phyloP scores from a whole-genome alignment of 345 rosid genomes.

The Anastatica hierochuntica region DNA sequence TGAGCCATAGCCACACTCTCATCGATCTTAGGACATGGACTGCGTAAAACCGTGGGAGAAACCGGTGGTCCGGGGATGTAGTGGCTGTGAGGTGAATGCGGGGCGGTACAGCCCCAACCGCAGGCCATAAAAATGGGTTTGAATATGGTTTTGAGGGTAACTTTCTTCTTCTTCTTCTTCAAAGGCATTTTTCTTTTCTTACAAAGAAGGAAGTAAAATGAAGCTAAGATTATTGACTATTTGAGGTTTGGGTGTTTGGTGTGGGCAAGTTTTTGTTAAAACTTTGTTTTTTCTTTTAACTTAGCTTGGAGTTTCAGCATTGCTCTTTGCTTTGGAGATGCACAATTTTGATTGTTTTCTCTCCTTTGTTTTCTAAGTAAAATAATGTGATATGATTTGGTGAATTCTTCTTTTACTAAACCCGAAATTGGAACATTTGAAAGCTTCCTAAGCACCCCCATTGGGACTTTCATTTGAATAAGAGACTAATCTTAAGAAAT shows the following conservation, averaged over 20 bases:
- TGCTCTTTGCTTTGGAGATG: slow-evolving; percentile 20
- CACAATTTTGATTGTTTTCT: slow-evolving; percentile 17
- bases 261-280: slow-evolving; percentile 6
- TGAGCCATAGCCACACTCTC: slow-evolving; percentile 25
- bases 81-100: slow-evolving; percentile 1
- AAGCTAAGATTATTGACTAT: no score
- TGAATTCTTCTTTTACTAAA: slow-evolving; percentile 19
- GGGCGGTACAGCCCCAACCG: slow-evolving; percentile 11
- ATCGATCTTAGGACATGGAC: slow-evolving; percentile 28
- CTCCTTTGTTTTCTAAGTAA: not conserved
- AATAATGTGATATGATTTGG: slow-evolving; percentile 2
- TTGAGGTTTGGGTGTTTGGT: slow-evolving; percentile 19
- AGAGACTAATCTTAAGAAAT: not conserved
- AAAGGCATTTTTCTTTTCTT: slow-evolving; percentile 1
- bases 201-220: not conserved
- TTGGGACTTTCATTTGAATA: not conserved
- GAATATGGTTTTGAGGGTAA: slow-evolving; percentile 10
- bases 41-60: slow-evolving; percentile 26
- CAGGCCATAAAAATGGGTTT: not conserved
- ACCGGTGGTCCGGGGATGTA: slow-evolving; percentile 16
- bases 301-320: slow-evolving; percentile 27
- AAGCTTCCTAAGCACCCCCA: no score
- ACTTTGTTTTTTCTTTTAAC: no score
- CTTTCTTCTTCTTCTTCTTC: slow-evolving; percentile 9
- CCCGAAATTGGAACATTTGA: no score